These are phyloP conservation scores for Butyriboletus loyo DNA, from an alignment of 768 basidiomycete species.

Conservation along the genomic window DNA sequence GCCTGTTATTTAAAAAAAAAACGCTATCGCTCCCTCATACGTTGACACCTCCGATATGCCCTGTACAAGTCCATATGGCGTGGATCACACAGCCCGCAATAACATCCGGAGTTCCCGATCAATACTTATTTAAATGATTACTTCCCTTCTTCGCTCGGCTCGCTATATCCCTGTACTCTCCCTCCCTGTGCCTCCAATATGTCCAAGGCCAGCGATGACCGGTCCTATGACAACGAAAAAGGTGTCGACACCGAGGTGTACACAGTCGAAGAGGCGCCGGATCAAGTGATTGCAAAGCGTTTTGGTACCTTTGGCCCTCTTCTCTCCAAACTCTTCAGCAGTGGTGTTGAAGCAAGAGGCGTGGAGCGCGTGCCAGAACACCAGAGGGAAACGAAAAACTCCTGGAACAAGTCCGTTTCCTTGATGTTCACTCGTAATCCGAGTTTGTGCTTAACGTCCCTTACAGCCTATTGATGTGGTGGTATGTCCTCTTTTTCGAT, in stretches of 20 bases:
- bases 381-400: slow-evolving; percentile 42
- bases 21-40: too few species aligned
- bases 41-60: too few species aligned
- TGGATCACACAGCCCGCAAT: too few species aligned
- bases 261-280: slow-evolving; percentile 26
- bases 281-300: slow-evolving; percentile 26
- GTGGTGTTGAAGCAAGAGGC: slow-evolving; percentile 52
- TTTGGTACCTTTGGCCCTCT: slow-evolving; percentile 30
- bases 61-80: too few species aligned
- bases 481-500: slow-evolving; percentile 28
- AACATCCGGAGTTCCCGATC: too few species aligned
- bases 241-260: not conserved
- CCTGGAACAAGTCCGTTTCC: slow-evolving; percentile 41
- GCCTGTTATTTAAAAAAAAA: too few species aligned
- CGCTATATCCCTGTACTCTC: too few species aligned
- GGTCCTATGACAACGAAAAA: slow-evolving; percentile 21
- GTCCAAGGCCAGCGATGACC: not conserved
- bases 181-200: slow-evolving; percentile 2
- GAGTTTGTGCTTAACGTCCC: not conserved
- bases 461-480: slow-evolving; percentile 51
- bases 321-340: slow-evolving; percentile 40
- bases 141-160: too few species aligned
- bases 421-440: not conserved
- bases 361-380: slow-evolving; percentile 53
- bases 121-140: too few species aligned